These are phyloP conservation scores for Sistotremastrum suecicum DNA, from an alignment of 768 basidiomycete genomes.

Conservation along the genomic window DNA sequence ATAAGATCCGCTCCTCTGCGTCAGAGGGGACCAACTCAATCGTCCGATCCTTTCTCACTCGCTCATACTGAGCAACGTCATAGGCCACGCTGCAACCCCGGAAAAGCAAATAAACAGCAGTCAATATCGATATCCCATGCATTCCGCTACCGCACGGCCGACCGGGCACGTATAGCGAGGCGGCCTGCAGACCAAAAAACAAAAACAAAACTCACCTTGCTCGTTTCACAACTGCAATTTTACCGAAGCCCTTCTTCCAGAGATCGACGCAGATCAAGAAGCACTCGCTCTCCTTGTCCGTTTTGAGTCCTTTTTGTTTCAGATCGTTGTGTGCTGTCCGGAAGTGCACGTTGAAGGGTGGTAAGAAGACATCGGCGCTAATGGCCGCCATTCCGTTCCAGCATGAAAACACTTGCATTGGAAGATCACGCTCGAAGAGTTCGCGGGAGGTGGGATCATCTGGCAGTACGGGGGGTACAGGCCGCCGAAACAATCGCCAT, in stretches of 20 bases:
- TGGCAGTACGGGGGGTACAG: constrained; percentile 27
- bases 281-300: constrained; percentile 27
- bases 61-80: constrained; percentile 1
- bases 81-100: constrained; percentile 3
- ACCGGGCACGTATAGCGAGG: too few relatives aligned
- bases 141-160: too few relatives aligned
- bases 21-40: background rate
- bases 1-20: background rate
- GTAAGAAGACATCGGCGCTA: constrained; percentile 30
- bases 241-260: constrained; percentile 26
- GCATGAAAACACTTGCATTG: constrained; percentile 33
- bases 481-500: background rate
- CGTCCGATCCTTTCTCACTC: constrained; percentile 1
- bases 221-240: constrained; percentile 31
- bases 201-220: constrained; percentile 17
- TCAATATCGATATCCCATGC: background rate
- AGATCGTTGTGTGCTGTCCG: too few relatives aligned
- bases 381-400: constrained; percentile 35
- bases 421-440: constrained; percentile 28
- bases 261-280: constrained; percentile 32
- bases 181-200: background rate
- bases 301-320: constrained; percentile 27
- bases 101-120: background rate
- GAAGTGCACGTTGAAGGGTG: constrained; percentile 5
- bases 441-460: constrained; percentile 24